Percentiles rank a stretch among this genome's conserved stretches.
Evolutionary conservation across 495 filamentous ascomycete species (phyloP).

Genomic region (Talaromyces liani): DNA sequence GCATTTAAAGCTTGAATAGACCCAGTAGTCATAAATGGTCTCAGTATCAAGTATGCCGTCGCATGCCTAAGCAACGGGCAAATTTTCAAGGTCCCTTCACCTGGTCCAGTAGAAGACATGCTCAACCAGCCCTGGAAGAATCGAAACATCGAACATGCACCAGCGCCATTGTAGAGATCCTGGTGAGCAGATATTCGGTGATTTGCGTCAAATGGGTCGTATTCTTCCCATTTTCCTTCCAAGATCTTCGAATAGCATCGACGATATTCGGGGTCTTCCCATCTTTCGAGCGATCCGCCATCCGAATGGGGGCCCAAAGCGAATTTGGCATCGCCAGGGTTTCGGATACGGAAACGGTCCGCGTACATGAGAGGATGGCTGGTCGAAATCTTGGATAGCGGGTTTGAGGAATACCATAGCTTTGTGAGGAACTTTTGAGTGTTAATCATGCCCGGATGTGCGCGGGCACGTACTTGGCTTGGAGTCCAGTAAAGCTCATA

Average conservation of each 20-base stretch:
- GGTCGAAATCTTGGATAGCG: conserved; percentile 52
- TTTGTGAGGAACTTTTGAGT: conserved; percentile 67
- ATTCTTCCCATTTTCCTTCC: conserved; percentile 70
- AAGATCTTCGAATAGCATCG: conserved; percentile 67
- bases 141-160: conserved; percentile 75
- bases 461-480: conserved; percentile 64
- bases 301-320: conserved; percentile 83
- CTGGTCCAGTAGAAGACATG: conserved; percentile 63
- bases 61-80: conserved; percentile 68
- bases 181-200: conserved; percentile 59
- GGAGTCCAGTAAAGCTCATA: conserved; percentile 88
- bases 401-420: conserved; percentile 63
- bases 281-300: conserved; percentile 77
- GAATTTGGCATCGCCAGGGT: conserved; percentile 62
- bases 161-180: conserved; percentile 76
- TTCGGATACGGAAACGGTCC: conserved; percentile 69
- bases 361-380: conserved; percentile 67
- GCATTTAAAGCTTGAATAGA: conserved; percentile 33
- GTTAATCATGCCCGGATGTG: conserved; percentile 61
- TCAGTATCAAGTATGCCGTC: conserved; percentile 74
- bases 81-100: conserved; percentile 76
- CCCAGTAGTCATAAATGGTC: conserved; percentile 58
- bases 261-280: conserved; percentile 76
- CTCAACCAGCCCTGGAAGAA: conserved; percentile 87
- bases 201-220: conserved; percentile 72